phyloP scores from a whole-genome alignment of 78 protist species.

The Parvularia atlantis region DNA sequence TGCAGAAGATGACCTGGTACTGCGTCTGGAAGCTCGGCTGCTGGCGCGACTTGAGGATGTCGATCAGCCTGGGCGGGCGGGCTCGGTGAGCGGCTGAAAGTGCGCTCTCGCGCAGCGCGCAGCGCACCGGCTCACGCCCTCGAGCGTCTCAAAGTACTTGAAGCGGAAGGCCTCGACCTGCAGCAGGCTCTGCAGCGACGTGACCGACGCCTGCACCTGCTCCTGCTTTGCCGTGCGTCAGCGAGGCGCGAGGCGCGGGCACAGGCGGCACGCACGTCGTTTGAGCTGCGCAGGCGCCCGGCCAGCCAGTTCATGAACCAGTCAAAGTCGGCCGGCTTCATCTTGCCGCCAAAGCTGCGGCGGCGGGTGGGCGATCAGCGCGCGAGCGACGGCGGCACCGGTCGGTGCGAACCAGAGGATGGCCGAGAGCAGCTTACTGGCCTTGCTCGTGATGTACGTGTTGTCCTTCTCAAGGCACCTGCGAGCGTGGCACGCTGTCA shows the following conservation, averaged over 20 bases:
- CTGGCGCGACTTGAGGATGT: neutral
- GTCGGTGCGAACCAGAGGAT: neutral
- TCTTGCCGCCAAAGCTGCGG: neutral
- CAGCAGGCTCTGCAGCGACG: neutral
- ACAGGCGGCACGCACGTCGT: neutral
- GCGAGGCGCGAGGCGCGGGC: neutral
- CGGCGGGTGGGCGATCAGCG: neutral
- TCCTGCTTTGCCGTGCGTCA: neutral
- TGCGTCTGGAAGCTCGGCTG: conserved; percentile 31
- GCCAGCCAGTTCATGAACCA: conserved; percentile 9
- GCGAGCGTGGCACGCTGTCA: no score
- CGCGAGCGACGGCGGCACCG: neutral
- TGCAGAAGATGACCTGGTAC: conserved; percentile 45
- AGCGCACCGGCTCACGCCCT: neutral
- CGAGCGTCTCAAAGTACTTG: neutral
- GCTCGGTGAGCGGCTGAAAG: neutral
- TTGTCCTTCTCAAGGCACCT: conserved; percentile 5
- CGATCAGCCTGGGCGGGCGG: neutral
- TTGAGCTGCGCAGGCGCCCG: neutral
- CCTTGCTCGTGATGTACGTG: conserved; percentile 6
- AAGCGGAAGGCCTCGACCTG: conserved; percentile 4
- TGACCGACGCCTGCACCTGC: neutral
- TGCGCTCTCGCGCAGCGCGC: neutral
- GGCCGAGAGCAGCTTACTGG: neutral
- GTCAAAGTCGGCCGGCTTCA: neutral